Evolutionary conservation across 2,329 filamentous ascomycete species (phyloP).

Genomic region (Alternaria atra): DNA sequence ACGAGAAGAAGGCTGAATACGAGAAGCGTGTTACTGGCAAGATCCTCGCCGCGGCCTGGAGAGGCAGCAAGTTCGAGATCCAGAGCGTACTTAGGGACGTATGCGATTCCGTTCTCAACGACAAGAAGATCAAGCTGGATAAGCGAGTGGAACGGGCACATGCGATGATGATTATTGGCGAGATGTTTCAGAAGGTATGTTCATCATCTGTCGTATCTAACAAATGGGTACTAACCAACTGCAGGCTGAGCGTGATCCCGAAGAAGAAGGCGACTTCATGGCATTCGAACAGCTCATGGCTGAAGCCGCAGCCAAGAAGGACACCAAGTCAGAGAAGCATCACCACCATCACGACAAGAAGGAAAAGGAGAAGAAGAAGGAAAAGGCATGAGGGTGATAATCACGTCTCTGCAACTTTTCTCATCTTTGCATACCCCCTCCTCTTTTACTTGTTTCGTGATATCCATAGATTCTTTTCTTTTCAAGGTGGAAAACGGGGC

Average conservation of each 20-base stretch:
- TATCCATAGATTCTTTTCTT: slow-evolving; percentile 41
- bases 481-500: neutral
- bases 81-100: slow-evolving; percentile 95
- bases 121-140: slow-evolving; percentile 77
- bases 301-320: slow-evolving; percentile 94
- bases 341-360: slow-evolving; percentile 62
- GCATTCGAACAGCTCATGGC: slow-evolving; percentile 98
- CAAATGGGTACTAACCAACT: neutral
- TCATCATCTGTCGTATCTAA: neutral
- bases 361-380: slow-evolving; percentile 42
- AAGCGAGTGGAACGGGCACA: slow-evolving; percentile 93
- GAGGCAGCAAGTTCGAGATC: slow-evolving; percentile 97
- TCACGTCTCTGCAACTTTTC: neutral
- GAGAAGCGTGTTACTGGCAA: slow-evolving; percentile 96
- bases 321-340: slow-evolving; percentile 78
- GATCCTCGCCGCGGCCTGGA: slow-evolving; percentile 95
- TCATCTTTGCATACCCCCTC: neutral
- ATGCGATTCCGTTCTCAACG: slow-evolving; percentile 85
- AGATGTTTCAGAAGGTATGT: slow-evolving; percentile 85
- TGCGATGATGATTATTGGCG: slow-evolving; percentile 85
- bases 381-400: slow-evolving; percentile 28
- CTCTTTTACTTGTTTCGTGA: slow-evolving; percentile 30
- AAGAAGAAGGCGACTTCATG: slow-evolving; percentile 98
- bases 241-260: slow-evolving; percentile 85
- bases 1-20: slow-evolving; percentile 95